These are phyloP conservation scores for Pleurotus djamor DNA, from an alignment of 768 basidiomycete genomes.

Conservation along the genomic window DNA sequence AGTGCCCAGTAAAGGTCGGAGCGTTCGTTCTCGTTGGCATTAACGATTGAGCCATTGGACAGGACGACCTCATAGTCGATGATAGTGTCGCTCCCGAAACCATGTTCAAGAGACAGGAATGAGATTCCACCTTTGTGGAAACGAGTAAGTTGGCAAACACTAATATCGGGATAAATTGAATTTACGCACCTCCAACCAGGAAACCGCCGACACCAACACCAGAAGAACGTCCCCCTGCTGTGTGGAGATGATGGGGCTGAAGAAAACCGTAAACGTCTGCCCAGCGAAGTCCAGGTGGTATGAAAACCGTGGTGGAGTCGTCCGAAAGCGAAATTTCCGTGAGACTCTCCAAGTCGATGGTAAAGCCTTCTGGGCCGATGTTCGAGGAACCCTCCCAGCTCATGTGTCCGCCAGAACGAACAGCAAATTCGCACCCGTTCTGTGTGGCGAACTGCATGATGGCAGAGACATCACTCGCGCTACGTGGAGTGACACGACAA, in stretches of 20 bases:
- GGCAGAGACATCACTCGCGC: slow-evolving; percentile 1
- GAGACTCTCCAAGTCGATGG: slow-evolving; percentile 8
- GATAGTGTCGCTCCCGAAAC: slow-evolving; percentile 12
- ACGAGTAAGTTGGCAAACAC: not conserved
- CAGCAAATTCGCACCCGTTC: not conserved
- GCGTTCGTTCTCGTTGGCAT: slow-evolving; percentile 7
- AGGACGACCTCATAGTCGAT: slow-evolving; percentile 15
- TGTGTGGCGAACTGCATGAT: not conserved
- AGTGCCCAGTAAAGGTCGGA: slow-evolving; percentile 15
- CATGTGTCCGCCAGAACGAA: slow-evolving; percentile 10
- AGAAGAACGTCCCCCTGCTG: slow-evolving; percentile 10
- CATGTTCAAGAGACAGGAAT: slow-evolving; percentile 9
- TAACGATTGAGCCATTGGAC: slow-evolving; percentile 9
- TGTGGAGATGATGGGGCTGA: not conserved
- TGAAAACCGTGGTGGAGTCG: slow-evolving; percentile 2
- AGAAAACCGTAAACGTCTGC: slow-evolving; percentile 10
- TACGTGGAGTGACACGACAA: not conserved
- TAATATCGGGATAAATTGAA: not conserved
- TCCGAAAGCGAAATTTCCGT: slow-evolving; percentile 4
- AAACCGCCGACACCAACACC: slow-evolving; percentile 12
- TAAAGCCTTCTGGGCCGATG: slow-evolving; percentile 10
- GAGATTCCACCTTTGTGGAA: slow-evolving; percentile 13
- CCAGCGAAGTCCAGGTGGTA: slow-evolving; percentile 8
- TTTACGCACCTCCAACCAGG: slow-evolving; percentile 11
- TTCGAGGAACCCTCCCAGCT: slow-evolving; percentile 9